Conservation (phyloP, 176 grass and related monocot species). For the Melocanna baccifera region DNA sequence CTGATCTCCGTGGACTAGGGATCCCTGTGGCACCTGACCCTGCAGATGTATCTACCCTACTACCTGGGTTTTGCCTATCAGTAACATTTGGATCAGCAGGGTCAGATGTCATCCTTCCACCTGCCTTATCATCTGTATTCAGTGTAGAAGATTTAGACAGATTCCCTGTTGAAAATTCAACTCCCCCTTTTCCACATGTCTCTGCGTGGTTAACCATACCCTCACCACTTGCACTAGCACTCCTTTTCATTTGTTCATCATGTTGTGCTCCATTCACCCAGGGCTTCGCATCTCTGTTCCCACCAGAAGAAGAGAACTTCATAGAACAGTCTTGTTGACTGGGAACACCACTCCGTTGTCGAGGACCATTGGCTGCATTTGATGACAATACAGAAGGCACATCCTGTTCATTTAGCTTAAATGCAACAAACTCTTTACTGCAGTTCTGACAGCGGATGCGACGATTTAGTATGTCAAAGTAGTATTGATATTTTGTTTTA, state of each 20-base stretch:
- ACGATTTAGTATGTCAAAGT: slow-evolving; percentile 33
- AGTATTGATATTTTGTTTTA: slow-evolving; percentile 55
- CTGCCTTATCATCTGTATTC: slow-evolving; percentile 1
- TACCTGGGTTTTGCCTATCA: not conserved
- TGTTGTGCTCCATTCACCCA: not conserved
- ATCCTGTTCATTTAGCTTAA: slow-evolving; percentile 25
- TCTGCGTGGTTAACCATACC: slow-evolving; percentile 19
- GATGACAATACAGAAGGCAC: slow-evolving; percentile 28
- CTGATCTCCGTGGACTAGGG: slow-evolving; percentile 44
- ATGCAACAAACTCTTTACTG: slow-evolving; percentile 46
- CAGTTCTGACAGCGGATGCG: slow-evolving; percentile 55
- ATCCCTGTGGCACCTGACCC: slow-evolving; percentile 21
- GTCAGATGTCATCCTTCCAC: slow-evolving; percentile 19
- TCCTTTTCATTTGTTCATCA: slow-evolving; percentile 6
- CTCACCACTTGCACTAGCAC: slow-evolving; percentile 20
- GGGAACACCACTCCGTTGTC: slow-evolving; percentile 34
- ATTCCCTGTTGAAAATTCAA: slow-evolving; percentile 24
- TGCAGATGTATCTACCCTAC: slow-evolving; percentile 29
- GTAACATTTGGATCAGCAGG: slow-evolving; percentile 7
- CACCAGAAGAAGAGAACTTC: slow-evolving; percentile 19
- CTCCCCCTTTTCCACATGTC: not conserved
- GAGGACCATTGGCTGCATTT: slow-evolving; percentile 19
- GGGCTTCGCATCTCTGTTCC: slow-evolving; percentile 10
- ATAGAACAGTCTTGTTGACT: slow-evolving; percentile 21
- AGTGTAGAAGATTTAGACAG: slow-evolving; percentile 18